Evolutionary conservation across 345 rosid genomes (phyloP).

Genomic region (Hibiscus trionum): DNA sequence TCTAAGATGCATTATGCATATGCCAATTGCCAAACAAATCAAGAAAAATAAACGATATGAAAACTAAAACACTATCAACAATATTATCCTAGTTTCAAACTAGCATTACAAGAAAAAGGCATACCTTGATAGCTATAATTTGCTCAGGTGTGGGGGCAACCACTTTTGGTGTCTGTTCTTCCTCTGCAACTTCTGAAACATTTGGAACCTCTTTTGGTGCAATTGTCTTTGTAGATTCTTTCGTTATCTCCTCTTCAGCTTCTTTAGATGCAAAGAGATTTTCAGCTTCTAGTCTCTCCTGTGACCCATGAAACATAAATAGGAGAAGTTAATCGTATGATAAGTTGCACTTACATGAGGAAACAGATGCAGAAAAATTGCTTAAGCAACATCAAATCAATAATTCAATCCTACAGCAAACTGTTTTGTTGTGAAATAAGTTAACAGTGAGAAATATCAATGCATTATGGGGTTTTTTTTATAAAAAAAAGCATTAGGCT

Average conservation of each 20-base stretch:
- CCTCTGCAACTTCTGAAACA: slow-evolving; percentile 45
- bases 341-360: too few relatives aligned
- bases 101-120: not conserved
- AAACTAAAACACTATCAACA: not conserved
- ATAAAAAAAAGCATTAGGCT: not conserved
- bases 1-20: not conserved
- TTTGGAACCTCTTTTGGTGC: slow-evolving; percentile 53
- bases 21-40: not conserved
- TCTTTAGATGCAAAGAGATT: slow-evolving; percentile 80
- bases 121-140: slow-evolving; percentile 91
- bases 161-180: slow-evolving; percentile 55
- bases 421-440: not conserved
- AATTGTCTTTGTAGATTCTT: slow-evolving; percentile 46
- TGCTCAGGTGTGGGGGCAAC: slow-evolving; percentile 94
- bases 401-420: not conserved
- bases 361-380: not conserved
- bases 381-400: not conserved
- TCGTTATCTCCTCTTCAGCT: slow-evolving; percentile 78
- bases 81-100: not conserved
- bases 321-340: not conserved
- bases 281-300: slow-evolving; percentile 93
- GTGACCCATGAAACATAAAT: slow-evolving; percentile 16
- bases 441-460: not conserved
- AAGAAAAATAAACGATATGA: not conserved
- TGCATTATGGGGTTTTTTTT: not conserved